Conservation (phyloP, 1,284 basidiomycete genomes). For the Rhizoctonia solani region DNA sequence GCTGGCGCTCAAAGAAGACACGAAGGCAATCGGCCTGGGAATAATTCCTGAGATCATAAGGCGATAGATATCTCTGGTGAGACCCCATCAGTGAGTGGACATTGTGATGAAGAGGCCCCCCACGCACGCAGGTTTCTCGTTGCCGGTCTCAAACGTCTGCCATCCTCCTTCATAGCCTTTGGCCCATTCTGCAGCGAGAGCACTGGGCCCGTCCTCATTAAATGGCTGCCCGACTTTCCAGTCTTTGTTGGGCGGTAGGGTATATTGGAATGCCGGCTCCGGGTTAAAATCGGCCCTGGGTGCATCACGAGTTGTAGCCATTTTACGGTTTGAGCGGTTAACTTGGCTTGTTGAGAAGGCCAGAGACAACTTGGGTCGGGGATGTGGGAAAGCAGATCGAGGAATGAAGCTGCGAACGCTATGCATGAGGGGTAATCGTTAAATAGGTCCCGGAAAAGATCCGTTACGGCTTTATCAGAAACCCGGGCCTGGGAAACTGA, state of each 20-base stretch:
- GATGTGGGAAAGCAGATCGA: not conserved
- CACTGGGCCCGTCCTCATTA: constrained; percentile 52
- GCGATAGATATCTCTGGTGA: constrained; percentile 54
- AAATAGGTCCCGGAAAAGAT: not conserved
- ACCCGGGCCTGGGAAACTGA: not conserved
- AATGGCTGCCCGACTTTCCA: constrained; percentile 63
- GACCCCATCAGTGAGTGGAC: too few species aligned
- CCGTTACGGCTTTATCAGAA: not conserved
- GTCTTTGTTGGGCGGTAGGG: constrained; percentile 54
- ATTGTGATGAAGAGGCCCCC: too few species aligned
- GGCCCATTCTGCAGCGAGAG: constrained; percentile 51
- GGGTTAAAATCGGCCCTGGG: constrained; percentile 45
- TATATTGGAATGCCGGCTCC: constrained; percentile 48
- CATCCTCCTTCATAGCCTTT: constrained; percentile 59
- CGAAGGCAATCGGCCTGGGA: constrained; percentile 75
- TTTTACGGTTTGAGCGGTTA: constrained; percentile 12
- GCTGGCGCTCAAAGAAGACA: constrained; percentile 62
- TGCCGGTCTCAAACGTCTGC: constrained; percentile 58
- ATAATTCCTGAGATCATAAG: constrained; percentile 69
- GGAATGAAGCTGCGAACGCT: not conserved
- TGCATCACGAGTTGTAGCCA: constrained; percentile 14
- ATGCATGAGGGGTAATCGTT: not conserved
- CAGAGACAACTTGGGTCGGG: not conserved
- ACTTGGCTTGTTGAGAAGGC: not conserved
- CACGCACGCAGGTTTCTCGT: constrained; percentile 53